A percentile compares a stretch with the other conserved stretches of the same genome.
phyloP scores from a whole-genome alignment of 345 rosid genomes.

The Adansonia digitata region DNA sequence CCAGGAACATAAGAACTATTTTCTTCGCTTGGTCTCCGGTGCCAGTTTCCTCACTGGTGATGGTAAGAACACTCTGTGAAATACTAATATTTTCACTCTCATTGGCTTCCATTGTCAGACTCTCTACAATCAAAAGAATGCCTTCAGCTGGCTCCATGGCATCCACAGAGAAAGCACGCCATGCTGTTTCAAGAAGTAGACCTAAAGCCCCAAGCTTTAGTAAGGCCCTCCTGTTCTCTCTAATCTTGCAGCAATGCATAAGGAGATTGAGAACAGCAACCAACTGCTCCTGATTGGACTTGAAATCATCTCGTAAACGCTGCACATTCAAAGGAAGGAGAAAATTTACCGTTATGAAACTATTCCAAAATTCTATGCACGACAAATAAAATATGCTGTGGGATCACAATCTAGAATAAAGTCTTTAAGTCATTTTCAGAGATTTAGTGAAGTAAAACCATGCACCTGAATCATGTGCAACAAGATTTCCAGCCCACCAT shows the following conservation, averaged over 20 bases:
- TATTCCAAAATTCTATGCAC: not conserved
- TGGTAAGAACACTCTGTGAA: conserved; percentile 70
- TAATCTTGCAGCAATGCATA: conserved; percentile 95
- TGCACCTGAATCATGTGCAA: conserved; percentile 86
- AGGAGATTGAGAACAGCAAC: conserved; percentile 92
- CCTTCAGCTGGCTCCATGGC: conserved; percentile 99
- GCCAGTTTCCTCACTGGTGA: conserved; percentile 79
- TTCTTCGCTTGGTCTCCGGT: conserved; percentile 94
- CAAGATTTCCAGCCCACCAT: conserved; percentile 85
- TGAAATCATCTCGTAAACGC: conserved; percentile 79
- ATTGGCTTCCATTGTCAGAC: conserved; percentile 90
- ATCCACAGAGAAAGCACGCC: conserved; percentile 94
- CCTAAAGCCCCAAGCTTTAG: conserved; percentile 84
- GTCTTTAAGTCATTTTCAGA: no score
- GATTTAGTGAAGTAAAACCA: conserved; percentile 7
- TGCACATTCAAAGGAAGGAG: conserved; percentile 32
- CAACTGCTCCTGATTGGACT: conserved; percentile 89
- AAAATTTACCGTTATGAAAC: not conserved
- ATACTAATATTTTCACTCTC: conserved; percentile 82
- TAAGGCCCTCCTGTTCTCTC: conserved; percentile 83
- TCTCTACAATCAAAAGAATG: conserved; percentile 94
- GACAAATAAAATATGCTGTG: not conserved
- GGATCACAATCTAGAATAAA: not conserved
- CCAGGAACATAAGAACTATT: conserved; percentile 93
- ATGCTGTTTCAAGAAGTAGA: conserved; percentile 94